Base-by-base conservation (phyloP, 2,329 filamentous ascomycete genomes). In the Verticillium longisporum region DNA sequence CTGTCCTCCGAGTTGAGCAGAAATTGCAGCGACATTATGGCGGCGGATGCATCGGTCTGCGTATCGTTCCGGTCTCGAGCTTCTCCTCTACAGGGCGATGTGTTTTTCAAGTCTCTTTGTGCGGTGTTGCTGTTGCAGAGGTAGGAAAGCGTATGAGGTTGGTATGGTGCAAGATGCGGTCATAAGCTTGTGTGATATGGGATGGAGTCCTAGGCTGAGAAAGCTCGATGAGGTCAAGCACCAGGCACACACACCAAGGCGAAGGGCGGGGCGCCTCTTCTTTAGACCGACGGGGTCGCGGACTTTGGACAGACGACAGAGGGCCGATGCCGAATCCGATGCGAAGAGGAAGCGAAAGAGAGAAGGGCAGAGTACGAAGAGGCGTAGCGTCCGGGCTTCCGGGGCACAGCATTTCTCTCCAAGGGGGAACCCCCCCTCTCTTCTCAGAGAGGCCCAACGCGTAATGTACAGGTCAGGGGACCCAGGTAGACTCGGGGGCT, bases 11-110 rank as follows among this genome's bases (percentile, higher is more conserved):
- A 31, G 37, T 58, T 58, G 56, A 58, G 56, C 13, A 58, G 37
- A 14, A 58, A 58, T 58, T 33, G 37, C 36, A 58, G 56, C 45
- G 56, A 58, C 56, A 58, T 58, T 50, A 50, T 21, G 45, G 45
- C 45, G 45, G n/a, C 45, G 45, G 45, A 50, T 50, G 45, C 45
- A 50, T 50, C 45, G 45, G 45, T 50, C 45, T 21, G 45, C 15
- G 45, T 50, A 9, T 50, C 18, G 3, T 50, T 50, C 7, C n/a
- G 21, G 21, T 50, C 45, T 50, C n/a, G 15, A 26, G 45, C n/a
- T n/a, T 50, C 45, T 11, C 15, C n/a, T 50, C 45, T 50, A 50
- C n/a, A n/a, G 7, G 45, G 45, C 9, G 45, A 13, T 21, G 45
- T 50, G 9, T n/a, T 11, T 50, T 50, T 50, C 9, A 21, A n/a